Evolutionary conservation across 2,329 filamentous ascomycete species (phyloP), one percentile per base, ranked within the genome.

Genomic region (Fonsecaea pugnacius): DNA sequence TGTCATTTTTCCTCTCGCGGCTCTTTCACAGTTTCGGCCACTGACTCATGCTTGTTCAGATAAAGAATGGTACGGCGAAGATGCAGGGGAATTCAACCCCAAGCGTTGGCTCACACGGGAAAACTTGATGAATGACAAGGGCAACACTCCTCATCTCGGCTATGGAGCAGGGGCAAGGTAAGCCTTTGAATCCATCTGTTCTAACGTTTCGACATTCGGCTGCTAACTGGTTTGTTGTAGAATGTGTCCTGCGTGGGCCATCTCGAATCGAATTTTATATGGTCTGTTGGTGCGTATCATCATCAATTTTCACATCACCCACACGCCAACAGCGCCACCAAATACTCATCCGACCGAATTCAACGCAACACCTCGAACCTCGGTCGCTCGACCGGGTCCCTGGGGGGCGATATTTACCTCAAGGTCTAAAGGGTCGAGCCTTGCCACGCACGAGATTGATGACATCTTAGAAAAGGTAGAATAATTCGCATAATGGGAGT

Each of bases 181-280:
- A n/a, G 32, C 53, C 27, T 30, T 30, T 30, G 27, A 30, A 30
- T 30, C 27, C 27, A 30, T 30, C 27, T 6, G 27, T 30, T 30
- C 27, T 6, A 30, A 30, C 1, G 27, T 30, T n/a, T n/a, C 27
- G 3, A 30, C 27, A 4, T 30, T 30, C 27, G 27, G 27, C 27
- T 30, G 27, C 27, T 30, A 30, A 30, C 3, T 6, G 6, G 27
- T 30, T 30, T 30, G 27, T 30, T 30, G 27, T 30, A 30, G 53
- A 24, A 38, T 55, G 16, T 55, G 53, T 36, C 53, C 53, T 0
- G 53, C 53, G 4, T 27, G n/a, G 53, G 32, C 36, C 14, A 38
- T 55, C 24, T 36, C 32, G 3, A 55, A 55, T 14, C 53, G 24
- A 6, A 38, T 55, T n/a, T 8, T 55, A 12, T 55, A 55, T 21